These are phyloP conservation scores for Penicillium thymicola DNA, from an alignment of 2,329 filamentous ascomycete genomes.

Conservation along the genomic window DNA sequence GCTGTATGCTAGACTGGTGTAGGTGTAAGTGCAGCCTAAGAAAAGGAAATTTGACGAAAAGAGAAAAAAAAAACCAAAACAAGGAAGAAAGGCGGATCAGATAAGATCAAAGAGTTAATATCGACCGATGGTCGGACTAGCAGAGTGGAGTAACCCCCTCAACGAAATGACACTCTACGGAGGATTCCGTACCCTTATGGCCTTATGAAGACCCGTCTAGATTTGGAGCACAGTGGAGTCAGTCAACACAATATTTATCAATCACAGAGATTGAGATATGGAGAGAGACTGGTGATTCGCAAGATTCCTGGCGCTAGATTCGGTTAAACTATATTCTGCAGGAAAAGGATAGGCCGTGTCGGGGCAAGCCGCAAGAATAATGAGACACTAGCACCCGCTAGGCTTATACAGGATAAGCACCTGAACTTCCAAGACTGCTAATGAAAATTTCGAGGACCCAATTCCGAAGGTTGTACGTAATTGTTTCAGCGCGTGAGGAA, in stretches of 20 bases:
- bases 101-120: slow-evolving; percentile 6
- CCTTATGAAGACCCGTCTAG: not conserved
- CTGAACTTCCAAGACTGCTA: not conserved
- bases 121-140: not conserved
- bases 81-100: slow-evolving; percentile 1
- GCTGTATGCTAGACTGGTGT: not conserved
- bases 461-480: not conserved
- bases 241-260: not conserved
- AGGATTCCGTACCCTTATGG: too few species aligned
- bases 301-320: not conserved
- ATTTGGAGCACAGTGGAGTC: not conserved
- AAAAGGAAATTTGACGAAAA: not conserved
- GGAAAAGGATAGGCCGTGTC: not conserved
- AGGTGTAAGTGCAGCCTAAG: not conserved
- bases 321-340: not conserved
- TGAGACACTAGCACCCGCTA: not conserved
- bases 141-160: slow-evolving; percentile 1
- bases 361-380: not conserved
- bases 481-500: not conserved
- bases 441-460: not conserved
- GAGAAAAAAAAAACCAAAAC: not conserved
- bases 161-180: not conserved
- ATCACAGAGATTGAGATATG: not conserved
- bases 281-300: not conserved
- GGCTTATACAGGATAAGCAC: slow-evolving; percentile 3